Evolutionary conservation across 441 rosid genomes (phyloP).

Genomic region (Populus hybrid): DNA sequence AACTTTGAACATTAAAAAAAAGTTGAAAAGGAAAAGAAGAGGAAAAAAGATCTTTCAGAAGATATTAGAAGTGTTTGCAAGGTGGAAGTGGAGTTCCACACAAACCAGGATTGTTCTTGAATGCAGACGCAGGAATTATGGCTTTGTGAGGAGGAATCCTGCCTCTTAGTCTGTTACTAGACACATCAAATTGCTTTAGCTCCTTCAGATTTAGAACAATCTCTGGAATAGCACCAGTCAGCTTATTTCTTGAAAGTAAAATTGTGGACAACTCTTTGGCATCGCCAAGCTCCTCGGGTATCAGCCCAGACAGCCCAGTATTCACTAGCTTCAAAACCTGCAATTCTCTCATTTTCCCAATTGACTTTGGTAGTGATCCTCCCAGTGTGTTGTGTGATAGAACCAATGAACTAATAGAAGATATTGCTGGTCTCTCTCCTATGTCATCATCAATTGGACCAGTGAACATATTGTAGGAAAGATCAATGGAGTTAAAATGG

Average conservation of each 20-base stretch:
- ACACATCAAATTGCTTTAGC: conserved; percentile 45
- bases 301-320: conserved; percentile 35
- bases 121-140: conserved; percentile 39
- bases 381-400: conserved; percentile 39
- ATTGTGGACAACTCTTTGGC: conserved; percentile 35
- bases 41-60: neutral
- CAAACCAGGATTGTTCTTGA: conserved; percentile 39
- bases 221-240: conserved; percentile 39
- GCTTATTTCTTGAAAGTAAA: conserved; percentile 43
- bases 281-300: conserved; percentile 42
- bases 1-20: neutral
- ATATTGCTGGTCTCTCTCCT: conserved; percentile 38
- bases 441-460: conserved; percentile 39
- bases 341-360: conserved; percentile 37
- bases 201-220: conserved; percentile 36
- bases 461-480: conserved; percentile 39
- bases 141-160: conserved; percentile 41
- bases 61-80: conserved; percentile 25
- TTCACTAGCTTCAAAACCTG: conserved; percentile 34
- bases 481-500: conserved; percentile 44
- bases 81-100: conserved; percentile 57
- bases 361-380: conserved; percentile 45
- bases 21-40: neutral
- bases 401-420: conserved; percentile 32
- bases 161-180: conserved; percentile 39